Conservation (phyloP, 768 basidiomycete genomes). For the Amanita inopinata region DNA sequence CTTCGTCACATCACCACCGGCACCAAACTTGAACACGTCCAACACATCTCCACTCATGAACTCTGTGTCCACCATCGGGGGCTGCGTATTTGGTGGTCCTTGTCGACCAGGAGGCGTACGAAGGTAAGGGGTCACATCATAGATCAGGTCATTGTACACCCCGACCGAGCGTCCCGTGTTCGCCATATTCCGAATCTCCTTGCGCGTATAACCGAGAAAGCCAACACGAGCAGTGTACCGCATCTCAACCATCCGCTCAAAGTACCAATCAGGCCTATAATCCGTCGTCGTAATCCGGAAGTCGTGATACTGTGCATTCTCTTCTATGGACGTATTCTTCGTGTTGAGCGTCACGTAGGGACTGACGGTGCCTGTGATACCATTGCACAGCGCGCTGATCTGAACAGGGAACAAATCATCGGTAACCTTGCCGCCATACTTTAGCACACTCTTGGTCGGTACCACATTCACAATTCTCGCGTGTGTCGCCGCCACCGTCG, state of each 20-base stretch:
- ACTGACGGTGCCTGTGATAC: constrained; percentile 68
- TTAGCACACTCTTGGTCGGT: constrained; percentile 60
- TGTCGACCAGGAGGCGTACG: constrained; percentile 49
- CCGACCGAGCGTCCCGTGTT: constrained; percentile 54
- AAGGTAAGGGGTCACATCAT: constrained; percentile 80
- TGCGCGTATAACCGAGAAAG: constrained; percentile 76
- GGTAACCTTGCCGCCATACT: constrained; percentile 73
- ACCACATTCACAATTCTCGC: constrained; percentile 62
- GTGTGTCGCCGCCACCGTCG: constrained; percentile 57
- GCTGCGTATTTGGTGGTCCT: constrained; percentile 38
- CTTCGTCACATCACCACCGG: constrained; percentile 80
- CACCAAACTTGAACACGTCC: constrained; percentile 63
- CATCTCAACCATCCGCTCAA: constrained; percentile 88
- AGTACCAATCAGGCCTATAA: constrained; percentile 97
- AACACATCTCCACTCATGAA: constrained; percentile 72
- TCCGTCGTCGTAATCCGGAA: constrained; percentile 87
- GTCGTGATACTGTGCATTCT: constrained; percentile 84
- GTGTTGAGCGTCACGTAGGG: constrained; percentile 76
- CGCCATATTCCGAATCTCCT: constrained; percentile 66
- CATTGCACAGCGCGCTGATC: constrained; percentile 92
- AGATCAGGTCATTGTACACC: constrained; percentile 82
- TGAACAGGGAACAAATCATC: constrained; percentile 90
- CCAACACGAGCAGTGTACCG: constrained; percentile 84
- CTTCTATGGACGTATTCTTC: constrained; percentile 66
- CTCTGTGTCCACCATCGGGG: constrained; percentile 32